Evolutionary conservation across 1,284 basidiomycete genomes (phyloP).

Genomic region (Rugosomyces carneus): DNA sequence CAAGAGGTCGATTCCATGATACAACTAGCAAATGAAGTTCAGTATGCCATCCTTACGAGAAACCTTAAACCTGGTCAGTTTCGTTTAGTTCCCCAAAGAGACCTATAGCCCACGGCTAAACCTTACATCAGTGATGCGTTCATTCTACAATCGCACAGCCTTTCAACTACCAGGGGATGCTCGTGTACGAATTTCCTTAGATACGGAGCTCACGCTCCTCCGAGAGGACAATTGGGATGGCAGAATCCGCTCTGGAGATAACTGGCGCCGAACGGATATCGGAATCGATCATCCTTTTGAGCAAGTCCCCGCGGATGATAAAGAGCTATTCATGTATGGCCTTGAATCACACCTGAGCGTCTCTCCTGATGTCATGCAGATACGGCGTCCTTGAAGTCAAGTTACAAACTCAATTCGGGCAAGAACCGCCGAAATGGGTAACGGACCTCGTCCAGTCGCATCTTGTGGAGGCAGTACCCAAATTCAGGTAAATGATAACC

Average conservation of each 20-base stretch:
- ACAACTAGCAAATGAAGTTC: conserved; percentile 93
- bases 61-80: conserved; percentile 72
- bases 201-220: conserved; percentile 92
- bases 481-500: conserved; percentile 59
- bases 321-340: conserved; percentile 85
- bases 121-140: conserved; percentile 71
- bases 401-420: conserved; percentile 93
- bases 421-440: conserved; percentile 96
- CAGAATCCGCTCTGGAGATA: conserved; percentile 66
- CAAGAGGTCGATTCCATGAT: conserved; percentile 94
- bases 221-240: conserved; percentile 98
- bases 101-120: neutral
- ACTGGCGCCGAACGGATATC: conserved; percentile 94
- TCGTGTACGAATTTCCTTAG: conserved; percentile 94
- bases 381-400: conserved; percentile 96
- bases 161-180: conserved; percentile 99
- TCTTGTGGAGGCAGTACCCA: conserved; percentile 89
- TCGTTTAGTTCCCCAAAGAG: neutral
- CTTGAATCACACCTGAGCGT: neutral
- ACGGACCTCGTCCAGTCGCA: conserved; percentile 92
- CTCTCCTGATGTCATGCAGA: conserved; percentile 24
- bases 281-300: conserved; percentile 92
- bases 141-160: conserved; percentile 99
- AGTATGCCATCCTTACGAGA: conserved; percentile 86
- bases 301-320: conserved; percentile 74